Evolutionary conservation across 129 eudicot species (phyloP).

Genomic region (Chrysanthemum seticuspe): DNA sequence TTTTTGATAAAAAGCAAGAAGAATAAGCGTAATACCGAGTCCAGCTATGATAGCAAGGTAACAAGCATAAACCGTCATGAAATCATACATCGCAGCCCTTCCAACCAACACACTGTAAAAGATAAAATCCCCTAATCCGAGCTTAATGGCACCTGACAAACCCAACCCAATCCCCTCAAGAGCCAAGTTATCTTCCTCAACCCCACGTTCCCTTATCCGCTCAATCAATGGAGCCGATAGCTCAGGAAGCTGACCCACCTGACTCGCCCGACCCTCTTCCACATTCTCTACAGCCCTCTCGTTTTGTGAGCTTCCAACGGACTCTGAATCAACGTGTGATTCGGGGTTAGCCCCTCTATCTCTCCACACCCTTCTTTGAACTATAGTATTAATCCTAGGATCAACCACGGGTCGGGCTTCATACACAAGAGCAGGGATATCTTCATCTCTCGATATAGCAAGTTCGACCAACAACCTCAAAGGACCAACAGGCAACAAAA

Average conservation of each 20-base stretch:
- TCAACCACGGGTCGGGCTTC: slow-evolving; percentile 76
- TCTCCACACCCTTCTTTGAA: slow-evolving; percentile 81
- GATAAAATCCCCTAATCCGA: slow-evolving; percentile 93
- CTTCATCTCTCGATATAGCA: slow-evolving; percentile 90
- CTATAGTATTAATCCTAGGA: slow-evolving; percentile 26
- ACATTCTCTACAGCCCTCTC: slow-evolving; percentile 39
- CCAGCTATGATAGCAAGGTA: slow-evolving; percentile 95
- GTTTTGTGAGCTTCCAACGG: slow-evolving; percentile 24
- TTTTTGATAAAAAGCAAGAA: slow-evolving; percentile 86
- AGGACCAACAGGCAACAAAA: slow-evolving; percentile 91
- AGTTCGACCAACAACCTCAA: slow-evolving; percentile 90
- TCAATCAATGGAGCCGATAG: slow-evolving; percentile 71
- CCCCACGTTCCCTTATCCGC: slow-evolving; percentile 40
- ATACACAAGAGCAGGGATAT: slow-evolving; percentile 93
- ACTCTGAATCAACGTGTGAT: background rate
- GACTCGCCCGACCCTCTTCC: slow-evolving; percentile 29
- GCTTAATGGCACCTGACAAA: slow-evolving; percentile 88
- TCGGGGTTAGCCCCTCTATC: slow-evolving; percentile 20
- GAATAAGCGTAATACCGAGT: slow-evolving; percentile 82
- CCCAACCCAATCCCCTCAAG: slow-evolving; percentile 98
- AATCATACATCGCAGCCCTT: slow-evolving; percentile 98
- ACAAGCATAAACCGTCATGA: slow-evolving; percentile 96
- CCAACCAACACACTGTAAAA: slow-evolving; percentile 97
- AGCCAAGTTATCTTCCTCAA: slow-evolving; percentile 45
- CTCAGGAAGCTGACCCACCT: slow-evolving; percentile 48